Percentiles rank a stretch among this genome's conserved stretches.
Conservation (phyloP, 257 asterid genomes). For the Solanum dulcamara region DNA sequence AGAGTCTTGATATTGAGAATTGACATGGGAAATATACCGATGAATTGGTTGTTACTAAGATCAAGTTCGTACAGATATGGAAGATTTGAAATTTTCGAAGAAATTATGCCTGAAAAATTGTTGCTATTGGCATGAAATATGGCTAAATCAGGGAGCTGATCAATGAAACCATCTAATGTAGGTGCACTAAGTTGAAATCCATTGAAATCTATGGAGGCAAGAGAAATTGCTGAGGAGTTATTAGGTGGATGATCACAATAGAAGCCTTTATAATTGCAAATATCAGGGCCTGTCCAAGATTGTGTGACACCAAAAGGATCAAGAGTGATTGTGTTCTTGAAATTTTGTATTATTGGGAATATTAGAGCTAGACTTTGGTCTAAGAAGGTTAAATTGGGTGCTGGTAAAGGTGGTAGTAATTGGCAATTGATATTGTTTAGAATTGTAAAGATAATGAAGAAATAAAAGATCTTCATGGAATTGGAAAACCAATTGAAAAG, state of each 20-base stretch:
- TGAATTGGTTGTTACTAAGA: slow-evolving; percentile 56
- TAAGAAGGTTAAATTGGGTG: not conserved
- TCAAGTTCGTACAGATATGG: slow-evolving; percentile 64
- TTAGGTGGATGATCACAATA: slow-evolving; percentile 61
- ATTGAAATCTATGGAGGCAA: slow-evolving; percentile 69
- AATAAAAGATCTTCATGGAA: not conserved
- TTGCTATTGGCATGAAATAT: slow-evolving; percentile 77
- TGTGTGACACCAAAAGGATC: slow-evolving; percentile 59
- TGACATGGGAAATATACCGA: slow-evolving; percentile 57
- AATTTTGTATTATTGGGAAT: slow-evolving; percentile 52
- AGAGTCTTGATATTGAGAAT: slow-evolving; percentile 30
- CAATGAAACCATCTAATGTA: slow-evolving; percentile 53
- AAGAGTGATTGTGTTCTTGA: slow-evolving; percentile 35
- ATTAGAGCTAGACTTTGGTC: slow-evolving; percentile 50
- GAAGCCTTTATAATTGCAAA: slow-evolving; percentile 63
- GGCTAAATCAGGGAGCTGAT: slow-evolving; percentile 63
- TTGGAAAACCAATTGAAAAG: too few relatives aligned
- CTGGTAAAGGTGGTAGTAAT: not conserved
- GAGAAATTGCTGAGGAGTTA: slow-evolving; percentile 49
- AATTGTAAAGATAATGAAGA: not conserved
- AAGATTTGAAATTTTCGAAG: slow-evolving; percentile 33
- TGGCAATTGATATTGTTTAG: not conserved
- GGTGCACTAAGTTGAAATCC: slow-evolving; percentile 59
- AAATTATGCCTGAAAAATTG: slow-evolving; percentile 39
- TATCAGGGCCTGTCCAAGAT: slow-evolving; percentile 51